Evolutionary conservation across 2,329 filamentous ascomycete species (phyloP).

Genomic region (Tolypocladium inflatum): DNA sequence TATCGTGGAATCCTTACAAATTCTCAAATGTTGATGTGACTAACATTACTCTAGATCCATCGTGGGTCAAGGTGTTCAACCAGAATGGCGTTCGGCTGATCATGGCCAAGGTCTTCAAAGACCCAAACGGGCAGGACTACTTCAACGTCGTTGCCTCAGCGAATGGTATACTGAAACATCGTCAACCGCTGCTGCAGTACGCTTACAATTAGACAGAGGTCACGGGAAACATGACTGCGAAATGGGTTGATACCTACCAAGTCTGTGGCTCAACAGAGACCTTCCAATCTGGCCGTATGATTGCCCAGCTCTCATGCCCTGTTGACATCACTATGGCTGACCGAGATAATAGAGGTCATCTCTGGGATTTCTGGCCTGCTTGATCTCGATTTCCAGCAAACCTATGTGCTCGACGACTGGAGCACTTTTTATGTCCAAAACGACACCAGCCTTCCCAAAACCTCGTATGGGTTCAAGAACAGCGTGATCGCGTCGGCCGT

Average conservation of each 20-base stretch:
- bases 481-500: neutral
- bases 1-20: too few relatives aligned
- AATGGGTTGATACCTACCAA: neutral
- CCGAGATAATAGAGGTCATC: neutral
- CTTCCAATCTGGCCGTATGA: neutral
- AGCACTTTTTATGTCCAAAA: neutral
- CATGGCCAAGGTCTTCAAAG: neutral
- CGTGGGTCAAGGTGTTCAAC: neutral
- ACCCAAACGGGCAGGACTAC: neutral
- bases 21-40: too few relatives aligned
- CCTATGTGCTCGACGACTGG: neutral
- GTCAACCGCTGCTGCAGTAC: neutral
- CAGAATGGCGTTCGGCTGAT: neutral
- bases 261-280: neutral
- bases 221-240: neutral
- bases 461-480: neutral
- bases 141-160: neutral
- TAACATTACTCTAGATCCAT: neutral
- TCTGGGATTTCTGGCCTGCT: neutral
- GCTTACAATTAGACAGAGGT: neutral
- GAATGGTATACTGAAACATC: neutral
- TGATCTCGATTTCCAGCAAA: neutral
- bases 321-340: too few relatives aligned
- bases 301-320: too few relatives aligned
- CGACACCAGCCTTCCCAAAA: neutral